phyloP scores from a whole-genome alignment of 2,329 filamentous ascomycete genomes.

The Monosporascus sp. region DNA sequence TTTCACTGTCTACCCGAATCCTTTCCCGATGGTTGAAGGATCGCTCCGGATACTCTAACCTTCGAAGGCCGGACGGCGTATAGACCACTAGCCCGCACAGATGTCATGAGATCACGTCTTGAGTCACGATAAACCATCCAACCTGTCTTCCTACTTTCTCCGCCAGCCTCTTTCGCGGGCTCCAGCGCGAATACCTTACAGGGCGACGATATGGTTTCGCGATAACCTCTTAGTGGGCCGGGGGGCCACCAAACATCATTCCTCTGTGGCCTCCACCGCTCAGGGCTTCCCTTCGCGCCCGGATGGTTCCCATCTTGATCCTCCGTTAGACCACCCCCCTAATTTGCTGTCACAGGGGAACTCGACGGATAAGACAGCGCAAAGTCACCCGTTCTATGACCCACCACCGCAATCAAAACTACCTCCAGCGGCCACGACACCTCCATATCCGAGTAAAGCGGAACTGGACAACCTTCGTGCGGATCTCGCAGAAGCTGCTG shows the following conservation, averaged over 20 bases:
- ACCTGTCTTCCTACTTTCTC: constrained; percentile 26
- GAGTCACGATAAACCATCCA: constrained; percentile 16
- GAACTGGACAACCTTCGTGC: not conserved
- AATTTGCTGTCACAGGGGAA: not conserved
- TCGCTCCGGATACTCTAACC: too few species aligned
- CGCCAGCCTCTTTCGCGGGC: constrained; percentile 35
- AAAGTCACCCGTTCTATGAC: constrained; percentile 7
- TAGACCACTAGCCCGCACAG: constrained; percentile 3
- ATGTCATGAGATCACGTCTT: constrained; percentile 19
- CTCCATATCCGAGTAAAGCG: not conserved
- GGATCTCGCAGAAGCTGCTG: not conserved
- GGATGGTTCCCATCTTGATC: constrained; percentile 14
- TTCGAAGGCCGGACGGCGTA: too few species aligned
- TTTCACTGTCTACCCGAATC: too few species aligned
- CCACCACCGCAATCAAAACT: constrained; percentile 3
- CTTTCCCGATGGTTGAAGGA: too few species aligned
- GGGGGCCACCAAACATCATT: constrained; percentile 26
- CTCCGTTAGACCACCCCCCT: constrained; percentile 13
- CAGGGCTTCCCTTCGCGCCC: constrained; percentile 23
- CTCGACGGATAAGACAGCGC: not conserved
- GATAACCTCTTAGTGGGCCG: constrained; percentile 32
- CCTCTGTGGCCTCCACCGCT: constrained; percentile 16
- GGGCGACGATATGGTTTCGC: constrained; percentile 32
- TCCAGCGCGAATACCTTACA: constrained; percentile 36
- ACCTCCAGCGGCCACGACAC: not conserved